Evolutionary conservation across 306 rosid species (phyloP), one percentile per base, ranked within the genome.

Genomic region (Pyrus pyrifolia): DNA sequence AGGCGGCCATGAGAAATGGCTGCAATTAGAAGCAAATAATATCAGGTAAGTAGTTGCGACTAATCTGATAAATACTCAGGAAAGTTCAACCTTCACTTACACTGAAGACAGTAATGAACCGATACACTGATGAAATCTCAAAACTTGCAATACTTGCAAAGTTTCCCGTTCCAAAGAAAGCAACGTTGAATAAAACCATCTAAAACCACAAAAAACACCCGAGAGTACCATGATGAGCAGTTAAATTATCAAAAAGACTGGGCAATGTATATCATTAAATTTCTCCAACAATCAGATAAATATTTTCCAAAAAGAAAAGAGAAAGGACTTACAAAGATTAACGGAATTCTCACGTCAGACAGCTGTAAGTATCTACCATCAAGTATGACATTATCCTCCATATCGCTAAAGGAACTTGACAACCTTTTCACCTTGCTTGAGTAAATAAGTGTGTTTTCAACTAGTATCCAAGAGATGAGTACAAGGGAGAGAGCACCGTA

Each of bases 1-100:
- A 87, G 27, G 98, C 91, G 70, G 98, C 90, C 98, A 93, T 93
- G 74, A 93, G 88, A 80, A 93, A 93, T 29, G 98, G 98, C 98
- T 93, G 94, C 82, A 82, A 77, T 67, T 23, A 57, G 38, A 62
- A 81, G 61, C 42, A 55, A 79, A 66, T 53, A 12, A 61, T 68
- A 70, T 85, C 74, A 77, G 80, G 72, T 57, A 68, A 88, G 75
- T 13, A 31, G 23, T 65, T 8, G 68, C 65, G 35, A 38, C 19
- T 21, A 63, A 78, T 49, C 42, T 19, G 33, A 62, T 7, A 73
- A 27, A 33, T 23, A 46, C 17, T 9, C 29, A 67, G 65, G 23
- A 31, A 79, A 78, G 65, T 76, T 79, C 65, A 69, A 76, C 25
- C 61, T 71, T 64, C 73, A 89, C 97, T 91, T 88, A 93, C 98